These are phyloP conservation scores for Wickerhamomyces sp. DNA, from an alignment of 1,139 yeast species.

Conservation along the genomic window DNA sequence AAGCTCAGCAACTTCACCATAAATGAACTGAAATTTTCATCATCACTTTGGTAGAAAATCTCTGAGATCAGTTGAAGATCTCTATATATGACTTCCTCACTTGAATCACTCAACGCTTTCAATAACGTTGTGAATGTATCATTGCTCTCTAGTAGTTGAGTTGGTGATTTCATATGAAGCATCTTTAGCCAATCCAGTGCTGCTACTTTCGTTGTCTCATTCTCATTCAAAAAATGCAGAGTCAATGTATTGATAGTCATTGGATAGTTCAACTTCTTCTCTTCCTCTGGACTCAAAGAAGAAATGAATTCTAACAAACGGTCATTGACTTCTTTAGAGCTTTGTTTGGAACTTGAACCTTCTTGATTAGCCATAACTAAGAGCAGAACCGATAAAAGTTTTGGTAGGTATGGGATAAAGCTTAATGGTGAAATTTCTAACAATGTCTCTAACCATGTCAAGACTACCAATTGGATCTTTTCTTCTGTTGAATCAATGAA, in stretches of 20 bases:
- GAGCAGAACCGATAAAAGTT: slow-evolving; percentile 50
- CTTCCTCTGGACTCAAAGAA: slow-evolving; percentile 28
- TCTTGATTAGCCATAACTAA: slow-evolving; percentile 52
- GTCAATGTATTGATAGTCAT: slow-evolving; percentile 58
- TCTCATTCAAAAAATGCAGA: slow-evolving; percentile 57
- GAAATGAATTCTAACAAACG: slow-evolving; percentile 43
- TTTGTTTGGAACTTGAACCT: slow-evolving; percentile 39
- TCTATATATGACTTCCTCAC: slow-evolving; percentile 76
- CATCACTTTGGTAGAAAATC: slow-evolving; percentile 73
- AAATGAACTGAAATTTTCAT: slow-evolving; percentile 71
- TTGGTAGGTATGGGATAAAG: slow-evolving; percentile 61
- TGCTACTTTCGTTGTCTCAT: slow-evolving; percentile 78
- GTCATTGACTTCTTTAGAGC: slow-evolving; percentile 50
- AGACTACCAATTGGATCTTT: slow-evolving; percentile 74
- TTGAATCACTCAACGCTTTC: slow-evolving; percentile 79
- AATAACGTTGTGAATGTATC: slow-evolving; percentile 75
- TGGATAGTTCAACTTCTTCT: slow-evolving; percentile 46
- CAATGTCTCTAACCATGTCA: slow-evolving; percentile 79
- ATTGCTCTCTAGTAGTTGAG: slow-evolving; percentile 51
- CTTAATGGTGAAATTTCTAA: slow-evolving; percentile 73
- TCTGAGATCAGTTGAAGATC: slow-evolving; percentile 75
- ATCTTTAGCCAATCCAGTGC: slow-evolving; percentile 89
- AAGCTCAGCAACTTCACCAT: slow-evolving; percentile 66
- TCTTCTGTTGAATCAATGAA: slow-evolving; percentile 66
- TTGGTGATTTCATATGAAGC: slow-evolving; percentile 71